Base-by-base conservation (phyloP, 306 rosid species). In the Sophora flavescens region DNA sequence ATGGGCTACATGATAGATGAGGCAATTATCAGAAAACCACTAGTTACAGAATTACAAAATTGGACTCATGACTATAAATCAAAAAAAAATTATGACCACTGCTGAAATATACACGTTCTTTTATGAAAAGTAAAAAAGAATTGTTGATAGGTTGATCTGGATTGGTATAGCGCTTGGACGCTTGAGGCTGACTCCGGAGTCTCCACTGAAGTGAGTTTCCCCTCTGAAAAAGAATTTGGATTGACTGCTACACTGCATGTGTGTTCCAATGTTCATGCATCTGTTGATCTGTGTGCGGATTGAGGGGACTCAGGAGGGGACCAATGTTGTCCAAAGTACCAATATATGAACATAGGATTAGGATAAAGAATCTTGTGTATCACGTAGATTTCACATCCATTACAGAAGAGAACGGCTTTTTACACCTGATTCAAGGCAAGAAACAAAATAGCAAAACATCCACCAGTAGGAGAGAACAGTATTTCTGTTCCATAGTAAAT, bases 21-120 rank as follows among this genome's bases (percentile, higher is more conserved):
- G 72, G 56, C 72, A 77, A 57, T 35, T 60, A 47, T 65, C 75
- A 41, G 38, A 54, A 71, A 78, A 72, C 72, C 56, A 48, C 83
- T 82, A 84, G 75, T 76, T 72, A 84, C 80, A 68, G 78, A 39
- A 82, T 81, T 87, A 86, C 90, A 87, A 88, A 91, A 88, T 85
- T 86, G 72, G 84, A 59, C 51, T 3, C 79, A 63, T 36, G 70
- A 68, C 83, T 86, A 78, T 73, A 72, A 8, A 41, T 53, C 3
- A 79, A 84, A 87, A 30, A 87, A 30, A 75, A 58, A 73, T 68
- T 62, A 79, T 72, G 66, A 50, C 66, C 79, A 65, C 82, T 79
- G 58, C 62, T 80, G 87, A 80, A 84, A 86, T 86, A 91, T 93
- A 89, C 75, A 80, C 17, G 67, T 72, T 79, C 86, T 85, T 71